Conservation (phyloP, 495 filamentous ascomycete species). For the Chaetomium tenue region DNA sequence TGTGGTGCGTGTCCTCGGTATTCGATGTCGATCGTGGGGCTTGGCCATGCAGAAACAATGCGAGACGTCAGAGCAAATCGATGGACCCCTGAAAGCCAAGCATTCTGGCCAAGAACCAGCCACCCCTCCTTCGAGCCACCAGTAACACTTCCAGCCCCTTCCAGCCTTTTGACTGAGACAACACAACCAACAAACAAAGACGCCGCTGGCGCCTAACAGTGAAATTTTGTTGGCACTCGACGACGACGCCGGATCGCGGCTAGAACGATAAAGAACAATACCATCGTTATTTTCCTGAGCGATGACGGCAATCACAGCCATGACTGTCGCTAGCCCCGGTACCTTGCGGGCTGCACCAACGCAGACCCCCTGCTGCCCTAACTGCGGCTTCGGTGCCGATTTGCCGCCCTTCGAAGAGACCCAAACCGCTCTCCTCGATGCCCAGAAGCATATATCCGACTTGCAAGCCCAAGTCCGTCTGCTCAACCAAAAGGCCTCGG, state of each 20-base stretch:
- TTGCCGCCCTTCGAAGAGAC: constrained; percentile 43
- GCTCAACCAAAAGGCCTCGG: constrained; percentile 72
- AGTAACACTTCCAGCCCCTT: constrained; percentile 2
- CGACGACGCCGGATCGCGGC: background rate
- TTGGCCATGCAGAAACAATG: constrained; percentile 17
- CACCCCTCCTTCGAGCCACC: constrained; percentile 6
- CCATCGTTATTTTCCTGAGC: background rate
- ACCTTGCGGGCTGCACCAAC: constrained; percentile 16
- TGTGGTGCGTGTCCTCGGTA: constrained; percentile 11
- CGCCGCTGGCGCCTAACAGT: background rate
- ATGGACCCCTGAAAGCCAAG: background rate
- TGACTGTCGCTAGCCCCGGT: constrained; percentile 14
- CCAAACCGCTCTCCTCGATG: constrained; percentile 52
- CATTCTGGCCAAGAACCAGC: constrained; percentile 9
- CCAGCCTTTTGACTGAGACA: background rate
- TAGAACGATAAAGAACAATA: background rate
- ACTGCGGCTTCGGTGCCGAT: constrained; percentile 41
- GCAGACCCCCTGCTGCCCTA: constrained; percentile 36
- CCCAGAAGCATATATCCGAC: constrained; percentile 72
- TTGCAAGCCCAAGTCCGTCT: constrained; percentile 73
- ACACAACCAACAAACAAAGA: background rate
- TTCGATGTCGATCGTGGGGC: constrained; percentile 21
- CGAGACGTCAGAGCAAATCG: constrained; percentile 16
- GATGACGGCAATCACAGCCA: constrained; percentile 16
- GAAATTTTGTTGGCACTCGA: background rate